A percentile compares a stretch with the other conserved stretches of the same genome.
Evolutionary conservation across 1,284 basidiomycete species (phyloP).

Genomic region (Pterula multifida): DNA sequence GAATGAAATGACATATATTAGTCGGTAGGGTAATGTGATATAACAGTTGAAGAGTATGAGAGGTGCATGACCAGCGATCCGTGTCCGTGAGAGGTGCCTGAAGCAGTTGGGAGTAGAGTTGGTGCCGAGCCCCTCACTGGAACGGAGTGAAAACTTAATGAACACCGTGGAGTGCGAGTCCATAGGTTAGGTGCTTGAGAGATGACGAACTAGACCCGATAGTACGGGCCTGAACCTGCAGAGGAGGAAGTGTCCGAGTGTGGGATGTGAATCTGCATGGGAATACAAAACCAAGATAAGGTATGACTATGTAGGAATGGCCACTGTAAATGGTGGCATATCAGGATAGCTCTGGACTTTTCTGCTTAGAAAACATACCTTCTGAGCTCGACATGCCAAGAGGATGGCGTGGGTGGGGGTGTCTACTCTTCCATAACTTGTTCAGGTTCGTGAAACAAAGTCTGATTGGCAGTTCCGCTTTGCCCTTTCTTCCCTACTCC

Average conservation of each 20-base stretch:
- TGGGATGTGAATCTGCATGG: background rate
- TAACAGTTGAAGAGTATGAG: background rate
- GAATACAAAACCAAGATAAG: background rate
- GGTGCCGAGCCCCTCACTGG: background rate
- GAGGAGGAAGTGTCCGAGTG: no score
- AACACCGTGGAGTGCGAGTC: background rate
- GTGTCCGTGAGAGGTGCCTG: background rate
- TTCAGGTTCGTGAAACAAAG: slow-evolving; percentile 24
- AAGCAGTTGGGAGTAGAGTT: background rate
- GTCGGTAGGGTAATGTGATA: background rate
- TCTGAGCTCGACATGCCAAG: background rate
- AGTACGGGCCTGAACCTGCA: no score
- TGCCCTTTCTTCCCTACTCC: slow-evolving; percentile 12
- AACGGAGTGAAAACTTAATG: background rate
- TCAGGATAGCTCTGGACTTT: no score
- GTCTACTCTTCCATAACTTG: slow-evolving; percentile 28
- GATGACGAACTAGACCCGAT: no score
- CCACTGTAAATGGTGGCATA: no score
- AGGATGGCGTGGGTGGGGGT: slow-evolving; percentile 1
- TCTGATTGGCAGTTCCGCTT: slow-evolving; percentile 5
- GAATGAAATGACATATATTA: background rate
- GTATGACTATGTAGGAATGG: no score
- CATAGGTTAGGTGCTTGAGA: no score
- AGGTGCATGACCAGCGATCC: background rate
- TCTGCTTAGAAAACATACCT: background rate